These are phyloP conservation scores for Ogataea populi-albae DNA, from an alignment of 805 yeast genomes.

Conservation along the genomic window DNA sequence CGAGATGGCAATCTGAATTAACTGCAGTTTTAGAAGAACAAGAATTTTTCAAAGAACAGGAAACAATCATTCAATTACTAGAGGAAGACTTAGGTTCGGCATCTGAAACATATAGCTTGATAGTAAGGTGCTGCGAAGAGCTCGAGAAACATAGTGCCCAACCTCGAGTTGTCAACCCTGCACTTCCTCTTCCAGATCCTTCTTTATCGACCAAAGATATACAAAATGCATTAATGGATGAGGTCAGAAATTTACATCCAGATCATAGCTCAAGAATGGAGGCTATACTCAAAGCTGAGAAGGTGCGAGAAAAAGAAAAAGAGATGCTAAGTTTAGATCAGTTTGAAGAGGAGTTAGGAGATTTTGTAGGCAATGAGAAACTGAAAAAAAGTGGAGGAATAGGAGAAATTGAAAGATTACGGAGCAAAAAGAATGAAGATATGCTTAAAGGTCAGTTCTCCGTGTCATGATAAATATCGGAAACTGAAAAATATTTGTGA, in stretches of 20 bases:
- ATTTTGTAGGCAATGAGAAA: slow-evolving; percentile 74
- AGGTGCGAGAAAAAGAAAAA: slow-evolving; percentile 67
- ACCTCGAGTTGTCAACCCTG: slow-evolving; percentile 25
- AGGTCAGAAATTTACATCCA: slow-evolving; percentile 76
- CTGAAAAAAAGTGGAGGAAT: slow-evolving; percentile 85
- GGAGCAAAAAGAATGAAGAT: slow-evolving; percentile 67
- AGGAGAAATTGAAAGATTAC: slow-evolving; percentile 73
- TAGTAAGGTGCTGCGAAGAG: slow-evolving; percentile 77
- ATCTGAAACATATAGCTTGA: slow-evolving; percentile 74
- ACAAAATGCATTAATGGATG: slow-evolving; percentile 75
- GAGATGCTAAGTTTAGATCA: slow-evolving; percentile 54
- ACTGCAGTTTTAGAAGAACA: slow-evolving; percentile 92
- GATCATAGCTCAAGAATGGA: slow-evolving; percentile 81
- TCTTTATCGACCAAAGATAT: slow-evolving; percentile 56
- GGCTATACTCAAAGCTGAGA: slow-evolving; percentile 87
- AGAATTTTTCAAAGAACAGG: slow-evolving; percentile 86
- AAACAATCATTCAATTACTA: slow-evolving; percentile 75
- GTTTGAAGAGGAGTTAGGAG: slow-evolving; percentile 82
- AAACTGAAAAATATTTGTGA: background rate
- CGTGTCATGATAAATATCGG: slow-evolving; percentile 1
- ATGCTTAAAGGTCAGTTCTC: slow-evolving; percentile 55
- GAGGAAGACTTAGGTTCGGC: slow-evolving; percentile 80
- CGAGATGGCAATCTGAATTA: slow-evolving; percentile 87
- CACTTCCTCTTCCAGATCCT: slow-evolving; percentile 45
- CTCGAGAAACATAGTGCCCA: slow-evolving; percentile 51